Base-by-base conservation (phyloP, 2,329 filamentous ascomycete species). In the Xylariales sp. region DNA sequence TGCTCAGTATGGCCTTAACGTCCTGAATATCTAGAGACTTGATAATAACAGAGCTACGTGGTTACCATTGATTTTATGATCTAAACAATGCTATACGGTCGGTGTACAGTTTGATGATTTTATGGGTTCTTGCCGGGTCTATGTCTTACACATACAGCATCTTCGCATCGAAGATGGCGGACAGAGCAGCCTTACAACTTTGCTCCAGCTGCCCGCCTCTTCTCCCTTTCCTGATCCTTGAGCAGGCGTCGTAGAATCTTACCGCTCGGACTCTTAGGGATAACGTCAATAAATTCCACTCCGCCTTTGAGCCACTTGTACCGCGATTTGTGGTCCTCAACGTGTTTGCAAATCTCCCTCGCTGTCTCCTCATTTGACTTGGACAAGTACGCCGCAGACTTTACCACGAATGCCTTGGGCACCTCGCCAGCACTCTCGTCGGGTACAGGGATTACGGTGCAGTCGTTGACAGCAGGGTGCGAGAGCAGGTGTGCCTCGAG, bases 401-500 rank as follows among this genome's bases (percentile, higher is more conserved):
- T 74, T 23, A 85, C 81, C n/a, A 85, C 67, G 42, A 78, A 86
- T 0, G 82, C 82, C 50, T 83, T 71, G 4, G 82, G 81, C 4
- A 82, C 73, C 56, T 87, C 83, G 2, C 78, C 81, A 5, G 77
- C 73, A 12, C 67, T 63, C 14, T 75, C 69, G 39, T 82, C 70
- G 0, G 81, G 83, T 2, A 89, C 69, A 12, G 82, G 81, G 46
- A 93, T 88, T 6, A 94, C 86, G 12, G 87, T 81, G 48, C 80
- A 85, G 60, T 94, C 87, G 29, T 78, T 77, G n/a, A 93, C 86
- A 10, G 73, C 70, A 0, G 81, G 78, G 56, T 91, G 86, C 0
- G 80, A 75, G 12, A 94, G 76, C 5, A 94, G 70, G 51, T 88
- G 84, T 2, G 85, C 83, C 62, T 94, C 87, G 2, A 94, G 76